phyloP scores from a whole-genome alignment of 2,329 filamentous ascomycete genomes.

The Canariomyces notabilis region DNA sequence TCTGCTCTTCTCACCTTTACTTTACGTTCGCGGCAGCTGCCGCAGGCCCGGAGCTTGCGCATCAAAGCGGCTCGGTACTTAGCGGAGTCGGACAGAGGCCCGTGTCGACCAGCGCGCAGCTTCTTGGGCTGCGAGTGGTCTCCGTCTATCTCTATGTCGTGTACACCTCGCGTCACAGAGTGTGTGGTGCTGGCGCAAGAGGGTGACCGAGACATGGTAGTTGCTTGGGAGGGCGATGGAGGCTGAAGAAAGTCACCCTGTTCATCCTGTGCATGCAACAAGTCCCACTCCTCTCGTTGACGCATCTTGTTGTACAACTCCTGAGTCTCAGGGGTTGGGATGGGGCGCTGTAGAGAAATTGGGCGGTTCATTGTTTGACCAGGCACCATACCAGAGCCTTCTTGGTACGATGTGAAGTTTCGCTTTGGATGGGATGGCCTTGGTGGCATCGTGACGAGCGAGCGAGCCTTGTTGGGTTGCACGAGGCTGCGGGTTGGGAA shows the following conservation, averaged over 20 bases:
- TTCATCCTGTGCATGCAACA: background rate
- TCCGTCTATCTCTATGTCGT: conserved; percentile 2
- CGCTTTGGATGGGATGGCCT: conserved; percentile 7
- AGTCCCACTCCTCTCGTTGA: conserved; percentile 13
- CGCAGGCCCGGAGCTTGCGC: conserved; percentile 23
- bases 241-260: conserved; percentile 6
- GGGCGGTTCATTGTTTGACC: background rate
- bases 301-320: conserved; percentile 21
- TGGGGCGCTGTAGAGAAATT: background rate
- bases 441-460: background rate
- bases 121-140: conserved; percentile 5
- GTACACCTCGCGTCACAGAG: conserved; percentile 11
- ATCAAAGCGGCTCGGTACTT: conserved; percentile 21
- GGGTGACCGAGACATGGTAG: conserved; percentile 15
- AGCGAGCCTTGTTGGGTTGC: background rate
- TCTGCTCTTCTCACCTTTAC: conserved; percentile 17
- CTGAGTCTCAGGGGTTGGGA: conserved; percentile 18
- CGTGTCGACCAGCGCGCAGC: conserved; percentile 11
- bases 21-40: conserved; percentile 19
- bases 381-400: conserved; percentile 1
- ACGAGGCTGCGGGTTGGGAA: conserved; percentile 1
- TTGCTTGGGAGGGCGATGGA: conserved; percentile 9
- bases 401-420: conserved; percentile 2
- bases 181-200: conserved; percentile 15
- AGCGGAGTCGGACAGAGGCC: conserved; percentile 10